Evolutionary conservation across 1,139 yeast species (phyloP).

Genomic region (Suhomyces guaymorum): DNA sequence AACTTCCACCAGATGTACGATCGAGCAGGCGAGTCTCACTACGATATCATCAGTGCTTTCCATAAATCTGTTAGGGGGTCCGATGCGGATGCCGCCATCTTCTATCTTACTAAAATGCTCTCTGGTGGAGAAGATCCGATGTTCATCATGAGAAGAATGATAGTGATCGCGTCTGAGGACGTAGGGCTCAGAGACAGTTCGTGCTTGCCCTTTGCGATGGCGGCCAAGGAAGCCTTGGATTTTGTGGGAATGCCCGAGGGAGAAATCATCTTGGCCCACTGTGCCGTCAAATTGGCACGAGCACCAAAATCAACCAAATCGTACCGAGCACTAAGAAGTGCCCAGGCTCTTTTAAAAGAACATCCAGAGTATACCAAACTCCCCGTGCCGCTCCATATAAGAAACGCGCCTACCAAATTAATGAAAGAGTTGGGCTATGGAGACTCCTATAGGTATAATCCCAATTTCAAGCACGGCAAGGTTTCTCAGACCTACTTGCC

Average conservation of each 20-base stretch:
- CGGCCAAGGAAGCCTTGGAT: slow-evolving; percentile 84
- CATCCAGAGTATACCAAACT: slow-evolving; percentile 65
- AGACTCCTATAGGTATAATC: slow-evolving; percentile 84
- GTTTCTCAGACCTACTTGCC: slow-evolving; percentile 77
- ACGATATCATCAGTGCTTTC: slow-evolving; percentile 91
- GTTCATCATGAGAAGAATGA: slow-evolving; percentile 89
- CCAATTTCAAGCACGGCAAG: slow-evolving; percentile 68
- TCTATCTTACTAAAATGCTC: slow-evolving; percentile 83
- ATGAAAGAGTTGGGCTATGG: slow-evolving; percentile 91
- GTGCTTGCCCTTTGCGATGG: slow-evolving; percentile 81
- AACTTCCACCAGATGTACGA: slow-evolving; percentile 71
- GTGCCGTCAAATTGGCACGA: slow-evolving; percentile 82
- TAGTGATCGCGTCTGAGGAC: slow-evolving; percentile 90
- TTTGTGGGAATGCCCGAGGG: slow-evolving; percentile 98
- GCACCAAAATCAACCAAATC: slow-evolving; percentile 86
- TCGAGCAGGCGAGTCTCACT: slow-evolving; percentile 86
- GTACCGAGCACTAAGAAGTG: slow-evolving; percentile 71
- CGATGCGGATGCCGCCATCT: slow-evolving; percentile 85
- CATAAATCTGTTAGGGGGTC: slow-evolving; percentile 90
- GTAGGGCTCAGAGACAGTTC: slow-evolving; percentile 80
- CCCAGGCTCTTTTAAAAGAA: slow-evolving; percentile 57
- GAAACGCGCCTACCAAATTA: slow-evolving; percentile 90
- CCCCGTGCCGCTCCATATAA: slow-evolving; percentile 74
- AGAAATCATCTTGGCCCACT: slow-evolving; percentile 85
- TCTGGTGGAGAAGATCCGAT: slow-evolving; percentile 93